Conservation (phyloP, 202 grass and related monocot species). For the Saccharum hybrid region DNA sequence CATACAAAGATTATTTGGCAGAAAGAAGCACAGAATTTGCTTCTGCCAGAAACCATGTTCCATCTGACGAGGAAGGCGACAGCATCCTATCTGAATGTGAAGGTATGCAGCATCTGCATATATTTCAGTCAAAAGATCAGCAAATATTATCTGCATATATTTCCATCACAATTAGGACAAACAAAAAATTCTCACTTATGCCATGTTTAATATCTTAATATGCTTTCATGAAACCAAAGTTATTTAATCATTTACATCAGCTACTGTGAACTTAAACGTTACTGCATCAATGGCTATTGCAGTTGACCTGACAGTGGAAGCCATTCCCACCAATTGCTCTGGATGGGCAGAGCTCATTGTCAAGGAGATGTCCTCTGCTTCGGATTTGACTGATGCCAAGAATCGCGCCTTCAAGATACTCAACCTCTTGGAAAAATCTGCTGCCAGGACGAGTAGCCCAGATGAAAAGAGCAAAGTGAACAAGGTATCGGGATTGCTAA, state of each 20-base stretch:
- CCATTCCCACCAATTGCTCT: constrained; percentile 13
- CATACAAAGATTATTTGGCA: constrained; percentile 44
- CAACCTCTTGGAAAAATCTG: constrained; percentile 49
- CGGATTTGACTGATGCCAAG: constrained; percentile 55
- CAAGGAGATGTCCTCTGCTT: constrained; percentile 53
- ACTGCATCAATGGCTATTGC: background rate
- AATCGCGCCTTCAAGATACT: constrained; percentile 51
- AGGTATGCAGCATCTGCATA: constrained; percentile 17
- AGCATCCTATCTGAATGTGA: background rate
- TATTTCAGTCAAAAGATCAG: too few relatives aligned
- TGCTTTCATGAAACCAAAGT: background rate
- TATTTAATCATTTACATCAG: background rate
- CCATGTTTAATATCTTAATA: background rate
- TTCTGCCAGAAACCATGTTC: background rate
- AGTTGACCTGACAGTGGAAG: background rate
- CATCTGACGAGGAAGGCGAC: background rate
- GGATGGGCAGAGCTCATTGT: constrained; percentile 61
- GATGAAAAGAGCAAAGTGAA: constrained; percentile 21
- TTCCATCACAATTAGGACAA: too few relatives aligned
- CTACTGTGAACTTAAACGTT: background rate
- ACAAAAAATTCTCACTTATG: too few relatives aligned
- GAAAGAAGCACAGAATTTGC: constrained; percentile 10
- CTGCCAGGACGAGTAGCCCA: background rate
- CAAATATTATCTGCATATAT: too few relatives aligned
- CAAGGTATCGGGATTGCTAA: constrained; percentile 42